These are phyloP conservation scores for Mallotus japonicus DNA, from an alignment of 441 rosid species.

Conservation along the genomic window DNA sequence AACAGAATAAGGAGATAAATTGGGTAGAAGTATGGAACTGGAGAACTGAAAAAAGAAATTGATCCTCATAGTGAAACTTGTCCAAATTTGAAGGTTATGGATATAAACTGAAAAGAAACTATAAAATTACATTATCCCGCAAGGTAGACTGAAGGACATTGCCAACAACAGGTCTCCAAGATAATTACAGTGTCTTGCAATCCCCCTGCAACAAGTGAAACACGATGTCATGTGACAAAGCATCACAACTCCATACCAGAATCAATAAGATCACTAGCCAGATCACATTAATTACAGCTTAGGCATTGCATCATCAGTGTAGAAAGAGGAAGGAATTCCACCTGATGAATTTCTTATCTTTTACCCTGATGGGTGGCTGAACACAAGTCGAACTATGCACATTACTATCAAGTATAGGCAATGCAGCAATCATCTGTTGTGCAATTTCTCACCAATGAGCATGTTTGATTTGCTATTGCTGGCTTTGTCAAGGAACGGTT, in stretches of 20 bases:
- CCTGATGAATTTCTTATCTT: not conserved
- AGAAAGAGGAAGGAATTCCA: not conserved
- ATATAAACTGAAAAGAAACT: not conserved
- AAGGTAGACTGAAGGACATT: slow-evolving; percentile 84
- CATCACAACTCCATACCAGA: slow-evolving; percentile 4
- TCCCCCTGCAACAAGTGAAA: slow-evolving; percentile 55
- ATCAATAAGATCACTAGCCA: slow-evolving; percentile 10
- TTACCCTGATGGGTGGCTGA: not conserved
- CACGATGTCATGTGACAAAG: not conserved
- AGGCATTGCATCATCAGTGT: not conserved
- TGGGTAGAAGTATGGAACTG: slow-evolving; percentile 80
- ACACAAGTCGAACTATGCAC: not conserved
- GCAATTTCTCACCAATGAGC: not conserved
- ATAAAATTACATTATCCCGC: slow-evolving; percentile 65
- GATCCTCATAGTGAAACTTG: not conserved
- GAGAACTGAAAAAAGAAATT: slow-evolving; percentile 53
- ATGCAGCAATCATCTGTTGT: not conserved
- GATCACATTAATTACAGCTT: not conserved
- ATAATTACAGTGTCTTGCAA: slow-evolving; percentile 93
- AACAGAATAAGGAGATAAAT: slow-evolving; percentile 76
- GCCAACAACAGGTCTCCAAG: slow-evolving; percentile 90
- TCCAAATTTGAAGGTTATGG: not conserved
- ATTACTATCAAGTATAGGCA: not conserved
- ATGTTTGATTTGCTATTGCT: too few relatives aligned
- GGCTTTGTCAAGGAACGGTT: not conserved